Conservation (phyloP, 306 rosid genomes). For the Trifolium dubium region DNA sequence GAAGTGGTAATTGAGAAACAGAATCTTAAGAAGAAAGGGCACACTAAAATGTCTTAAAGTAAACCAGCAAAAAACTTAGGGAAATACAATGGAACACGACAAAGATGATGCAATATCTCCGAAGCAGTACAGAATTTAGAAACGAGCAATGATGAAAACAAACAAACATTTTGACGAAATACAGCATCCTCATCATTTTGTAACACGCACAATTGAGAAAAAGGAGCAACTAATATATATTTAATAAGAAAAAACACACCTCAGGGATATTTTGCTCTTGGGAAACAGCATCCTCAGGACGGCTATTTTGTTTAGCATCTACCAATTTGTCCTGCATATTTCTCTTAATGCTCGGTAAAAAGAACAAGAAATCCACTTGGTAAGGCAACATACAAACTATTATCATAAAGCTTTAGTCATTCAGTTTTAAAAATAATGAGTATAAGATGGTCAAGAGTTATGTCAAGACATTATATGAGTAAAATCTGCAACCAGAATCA, state of each 20-base stretch:
- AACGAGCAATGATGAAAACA: not conserved
- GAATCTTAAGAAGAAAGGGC: not conserved
- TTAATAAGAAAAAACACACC: conserved; percentile 53
- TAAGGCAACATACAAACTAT: conserved; percentile 25
- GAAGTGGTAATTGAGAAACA: conserved; percentile 5
- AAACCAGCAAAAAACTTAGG: conserved; percentile 17
- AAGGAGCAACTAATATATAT: conserved; percentile 10
- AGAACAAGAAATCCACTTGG: conserved; percentile 14
- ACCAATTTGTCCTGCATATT: conserved; percentile 56
- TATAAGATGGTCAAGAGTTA: conserved; percentile 23
- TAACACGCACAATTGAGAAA: not conserved
- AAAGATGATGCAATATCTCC: conserved; percentile 10
- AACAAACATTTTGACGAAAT: conserved; percentile 3
- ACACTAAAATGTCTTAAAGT: not conserved
- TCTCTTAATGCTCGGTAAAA: conserved; percentile 37
- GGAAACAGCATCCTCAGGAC: conserved; percentile 46
- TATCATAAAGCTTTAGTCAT: conserved; percentile 1
- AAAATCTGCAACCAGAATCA: conserved; percentile 1
- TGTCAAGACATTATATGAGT: conserved; percentile 17
- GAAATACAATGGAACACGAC: conserved; percentile 16
- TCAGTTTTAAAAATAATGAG: conserved; percentile 5
- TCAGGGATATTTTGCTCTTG: conserved; percentile 66
- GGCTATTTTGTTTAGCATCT: conserved; percentile 47
- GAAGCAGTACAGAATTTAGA: conserved; percentile 34
- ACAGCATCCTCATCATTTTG: too few species aligned